A percentile compares a stretch with the other conserved stretches of the same genome.
These are phyloP conservation scores for Elsinoe perseae DNA, from an alignment of 2,329 filamentous ascomycete genomes.

Conservation along the genomic window DNA sequence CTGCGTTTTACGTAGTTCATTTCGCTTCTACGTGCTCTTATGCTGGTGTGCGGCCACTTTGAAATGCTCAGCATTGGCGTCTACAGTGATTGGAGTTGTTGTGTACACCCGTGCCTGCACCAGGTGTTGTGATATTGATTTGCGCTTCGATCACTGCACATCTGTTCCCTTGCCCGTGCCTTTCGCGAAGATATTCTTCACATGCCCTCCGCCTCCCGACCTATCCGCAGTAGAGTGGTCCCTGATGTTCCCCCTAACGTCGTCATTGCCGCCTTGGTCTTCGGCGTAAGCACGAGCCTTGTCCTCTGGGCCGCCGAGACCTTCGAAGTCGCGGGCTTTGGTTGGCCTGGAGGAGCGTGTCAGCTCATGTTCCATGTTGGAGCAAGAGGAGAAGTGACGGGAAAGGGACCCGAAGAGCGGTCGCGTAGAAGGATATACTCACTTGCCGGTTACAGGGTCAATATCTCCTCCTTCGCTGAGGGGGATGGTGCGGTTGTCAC, in stretches of 20 bases:
- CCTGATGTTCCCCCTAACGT: conserved; percentile 33
- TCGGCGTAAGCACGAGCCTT: conserved; percentile 34
- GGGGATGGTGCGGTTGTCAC: conserved; percentile 43
- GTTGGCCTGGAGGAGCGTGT: conserved; percentile 28
- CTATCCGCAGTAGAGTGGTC: conserved; percentile 3
- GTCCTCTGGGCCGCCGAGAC: conserved; percentile 41
- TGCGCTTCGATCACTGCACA: conserved; percentile 9
- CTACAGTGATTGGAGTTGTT: no score
- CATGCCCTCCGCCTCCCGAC: not conserved
- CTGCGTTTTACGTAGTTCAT: not conserved
- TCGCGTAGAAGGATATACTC: conserved; percentile 22
- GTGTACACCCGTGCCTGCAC: no score
- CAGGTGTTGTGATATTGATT: no score
- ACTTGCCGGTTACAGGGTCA: conserved; percentile 34
- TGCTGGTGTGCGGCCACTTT: no score
- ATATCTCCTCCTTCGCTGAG: conserved; percentile 39
- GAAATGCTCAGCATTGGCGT: no score
- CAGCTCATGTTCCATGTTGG: not conserved
- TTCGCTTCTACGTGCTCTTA: no score
- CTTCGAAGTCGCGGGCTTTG: conserved; percentile 44
- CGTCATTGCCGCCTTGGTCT: conserved; percentile 35
- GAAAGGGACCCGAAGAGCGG: not conserved
- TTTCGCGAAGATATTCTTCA: not conserved
- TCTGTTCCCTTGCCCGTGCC: conserved; percentile 1
- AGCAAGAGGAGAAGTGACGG: not conserved